Evolutionary conservation across 2,329 filamentous ascomycete species (phyloP).

Genomic region (Claviceps purpurea): DNA sequence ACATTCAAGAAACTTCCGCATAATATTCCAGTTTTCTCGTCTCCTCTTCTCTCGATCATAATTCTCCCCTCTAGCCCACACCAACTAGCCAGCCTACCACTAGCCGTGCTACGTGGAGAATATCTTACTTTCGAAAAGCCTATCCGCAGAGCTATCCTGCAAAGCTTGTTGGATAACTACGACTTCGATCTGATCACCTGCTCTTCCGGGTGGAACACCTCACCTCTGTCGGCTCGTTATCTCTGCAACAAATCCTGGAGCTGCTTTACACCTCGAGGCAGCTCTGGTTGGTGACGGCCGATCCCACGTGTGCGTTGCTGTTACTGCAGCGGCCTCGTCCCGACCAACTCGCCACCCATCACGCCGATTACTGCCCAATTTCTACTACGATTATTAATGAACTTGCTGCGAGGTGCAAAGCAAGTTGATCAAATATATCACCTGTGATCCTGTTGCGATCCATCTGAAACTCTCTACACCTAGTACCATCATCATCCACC

Average conservation of each 20-base stretch:
- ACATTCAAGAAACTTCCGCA: neutral
- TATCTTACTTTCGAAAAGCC: neutral
- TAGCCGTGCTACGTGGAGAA: neutral
- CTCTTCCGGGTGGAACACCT: neutral
- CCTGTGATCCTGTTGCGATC: neutral
- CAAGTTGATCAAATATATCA: constrained; percentile 4
- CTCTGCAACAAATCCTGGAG: constrained; percentile 2
- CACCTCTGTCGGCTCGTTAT: neutral
- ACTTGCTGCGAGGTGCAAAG: constrained; percentile 3
- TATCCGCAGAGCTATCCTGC: neutral
- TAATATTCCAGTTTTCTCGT: neutral
- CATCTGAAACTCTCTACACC: neutral
- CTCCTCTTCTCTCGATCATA: neutral
- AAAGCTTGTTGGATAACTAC: neutral
- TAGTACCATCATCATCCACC: neutral
- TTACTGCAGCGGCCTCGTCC: constrained; percentile 4
- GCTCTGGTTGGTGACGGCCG: constrained; percentile 5
- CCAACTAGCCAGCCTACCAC: neutral
- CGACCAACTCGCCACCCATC: constrained; percentile 1
- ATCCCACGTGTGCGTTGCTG: constrained; percentile 3
- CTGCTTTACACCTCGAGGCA: neutral
- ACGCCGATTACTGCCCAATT: constrained; percentile 3
- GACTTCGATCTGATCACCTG: neutral
- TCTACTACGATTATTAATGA: neutral
- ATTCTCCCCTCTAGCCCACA: neutral